Evolutionary conservation across 306 rosid species (phyloP), one percentile per base, ranked within the genome.

Genomic region (Citrullus amarus): DNA sequence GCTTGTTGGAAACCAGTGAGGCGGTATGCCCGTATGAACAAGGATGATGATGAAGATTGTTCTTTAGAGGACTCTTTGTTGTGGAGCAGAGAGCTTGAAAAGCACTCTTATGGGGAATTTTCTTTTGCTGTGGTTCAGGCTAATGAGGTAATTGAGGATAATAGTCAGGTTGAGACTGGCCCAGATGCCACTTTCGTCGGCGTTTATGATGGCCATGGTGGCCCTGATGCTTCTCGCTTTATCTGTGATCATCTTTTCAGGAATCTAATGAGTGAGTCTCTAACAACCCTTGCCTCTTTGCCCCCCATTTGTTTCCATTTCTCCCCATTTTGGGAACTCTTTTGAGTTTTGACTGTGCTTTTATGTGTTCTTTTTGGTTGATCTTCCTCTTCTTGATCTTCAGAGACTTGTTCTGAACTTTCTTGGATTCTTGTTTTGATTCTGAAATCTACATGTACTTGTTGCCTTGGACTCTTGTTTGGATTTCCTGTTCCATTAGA

Each of bases 181-280:
- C 77, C 85, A 12, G 90, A 81, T 20, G 90, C 89, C 10, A 87
- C 90, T 46, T 93, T 90, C 69, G 89, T 90, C 22, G 98, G 98
- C 58, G 90, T 93, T n/a, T 91, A 91, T 70, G 98, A 93, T 39
- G 97, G 98, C 50, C 98, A 93, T 77, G 98, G 97, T 18, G 97
- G 97, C 8, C 85, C 90, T 7, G 97, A 88, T 9, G 93, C 93
- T 3, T 77, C 97, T 36, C 87, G 87, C 55, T 91, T 76, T 82
- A 86, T 93, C 75, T 76, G 84, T 51, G 92, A 90, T 25, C 87
- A 93, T 77, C 93, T 90, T 60, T 89, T 88, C 80, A 85, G 3
- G 55, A 79, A 88, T 74, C 84, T 93, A 36, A 86, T 84, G 62
- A 87, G 98, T 93, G 80, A 88, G 98, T 76, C 34, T 51, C 67